phyloP scores from a whole-genome alignment of 768 basidiomycete species.

The Suillus bovinus region DNA sequence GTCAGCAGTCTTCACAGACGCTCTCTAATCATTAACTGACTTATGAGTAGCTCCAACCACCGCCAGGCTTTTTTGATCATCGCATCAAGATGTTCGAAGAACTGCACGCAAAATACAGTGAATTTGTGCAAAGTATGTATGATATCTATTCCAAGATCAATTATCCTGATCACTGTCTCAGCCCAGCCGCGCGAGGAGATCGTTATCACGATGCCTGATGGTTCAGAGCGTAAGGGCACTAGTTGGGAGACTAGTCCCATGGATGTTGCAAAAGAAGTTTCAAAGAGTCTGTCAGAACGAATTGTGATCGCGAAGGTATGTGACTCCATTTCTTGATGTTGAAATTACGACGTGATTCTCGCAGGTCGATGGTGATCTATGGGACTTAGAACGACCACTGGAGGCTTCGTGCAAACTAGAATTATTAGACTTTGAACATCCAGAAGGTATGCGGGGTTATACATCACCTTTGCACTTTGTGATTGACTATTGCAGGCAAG shows the following conservation, averaged over 20 bases:
- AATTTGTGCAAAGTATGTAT: constrained; percentile 67
- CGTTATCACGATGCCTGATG: constrained; percentile 82
- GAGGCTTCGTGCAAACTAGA: constrained; percentile 81
- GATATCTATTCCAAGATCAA: neutral
- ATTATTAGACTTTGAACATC: constrained; percentile 89
- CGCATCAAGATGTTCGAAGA: constrained; percentile 89
- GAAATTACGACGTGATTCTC: constrained; percentile 8
- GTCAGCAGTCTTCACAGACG: constrained; percentile 35
- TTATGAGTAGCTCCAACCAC: constrained; percentile 65
- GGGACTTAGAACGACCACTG: constrained; percentile 96
- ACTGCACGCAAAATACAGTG: constrained; percentile 82
- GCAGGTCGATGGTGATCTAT: constrained; percentile 82
- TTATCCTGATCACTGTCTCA: constrained; percentile 9
- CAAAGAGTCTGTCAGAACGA: constrained; percentile 83
- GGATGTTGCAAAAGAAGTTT: constrained; percentile 85
- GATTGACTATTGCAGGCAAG: constrained; percentile 57
- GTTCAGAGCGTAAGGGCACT: constrained; percentile 77
- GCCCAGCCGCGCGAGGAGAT: constrained; percentile 86
- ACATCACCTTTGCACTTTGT: neutral
- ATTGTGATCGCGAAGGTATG: constrained; percentile 90
- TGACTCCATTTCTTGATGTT: constrained; percentile 4
- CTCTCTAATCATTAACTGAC: constrained; percentile 1
- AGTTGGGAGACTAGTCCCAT: constrained; percentile 96
- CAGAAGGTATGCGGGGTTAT: constrained; percentile 57
- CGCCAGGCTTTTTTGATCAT: constrained; percentile 85